These are phyloP conservation scores for Tillandsia fasciculata DNA, from an alignment of 176 grass and related monocot genomes.

Conservation along the genomic window DNA sequence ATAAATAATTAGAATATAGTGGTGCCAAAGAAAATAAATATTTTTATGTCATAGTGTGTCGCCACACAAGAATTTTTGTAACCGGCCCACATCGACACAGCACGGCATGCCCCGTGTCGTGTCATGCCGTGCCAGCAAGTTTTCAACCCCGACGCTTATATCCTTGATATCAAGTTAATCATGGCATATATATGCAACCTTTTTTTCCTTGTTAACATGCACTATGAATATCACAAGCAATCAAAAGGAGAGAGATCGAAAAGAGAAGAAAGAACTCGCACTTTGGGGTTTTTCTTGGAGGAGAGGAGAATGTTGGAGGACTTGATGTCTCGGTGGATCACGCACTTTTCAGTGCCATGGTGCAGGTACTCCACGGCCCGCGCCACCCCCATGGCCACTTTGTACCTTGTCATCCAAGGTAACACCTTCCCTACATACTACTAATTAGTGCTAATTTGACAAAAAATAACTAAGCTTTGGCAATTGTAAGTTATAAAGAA, in stretches of 20 bases:
- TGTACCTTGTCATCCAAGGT: constrained; percentile 41
- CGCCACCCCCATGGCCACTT: constrained; percentile 36
- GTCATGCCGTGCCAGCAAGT: too few species aligned
- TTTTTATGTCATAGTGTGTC: too few species aligned
- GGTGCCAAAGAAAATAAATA: too few species aligned
- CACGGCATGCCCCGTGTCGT: too few species aligned
- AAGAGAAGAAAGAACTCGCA: constrained; percentile 16
- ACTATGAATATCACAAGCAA: background rate
- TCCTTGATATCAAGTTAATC: too few species aligned
- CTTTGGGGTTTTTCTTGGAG: constrained; percentile 34
- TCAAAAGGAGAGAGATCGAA: background rate
- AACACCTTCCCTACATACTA: constrained; percentile 23
- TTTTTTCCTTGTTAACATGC: background rate
- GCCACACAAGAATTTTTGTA: too few species aligned
- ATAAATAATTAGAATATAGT: too few species aligned
- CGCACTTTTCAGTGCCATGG: constrained; percentile 31
- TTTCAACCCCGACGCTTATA: too few species aligned
- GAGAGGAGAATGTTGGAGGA: constrained; percentile 51
- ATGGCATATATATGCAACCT: background rate
- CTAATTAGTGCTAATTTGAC: background rate
- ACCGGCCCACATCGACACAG: too few species aligned
- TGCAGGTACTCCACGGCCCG: constrained; percentile 36
- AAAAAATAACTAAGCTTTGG: background rate
- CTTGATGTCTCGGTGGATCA: constrained; percentile 48
- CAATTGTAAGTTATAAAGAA: background rate